phyloP scores from a whole-genome alignment of 345 rosid species.

The Eucalyptus cladocalyx region DNA sequence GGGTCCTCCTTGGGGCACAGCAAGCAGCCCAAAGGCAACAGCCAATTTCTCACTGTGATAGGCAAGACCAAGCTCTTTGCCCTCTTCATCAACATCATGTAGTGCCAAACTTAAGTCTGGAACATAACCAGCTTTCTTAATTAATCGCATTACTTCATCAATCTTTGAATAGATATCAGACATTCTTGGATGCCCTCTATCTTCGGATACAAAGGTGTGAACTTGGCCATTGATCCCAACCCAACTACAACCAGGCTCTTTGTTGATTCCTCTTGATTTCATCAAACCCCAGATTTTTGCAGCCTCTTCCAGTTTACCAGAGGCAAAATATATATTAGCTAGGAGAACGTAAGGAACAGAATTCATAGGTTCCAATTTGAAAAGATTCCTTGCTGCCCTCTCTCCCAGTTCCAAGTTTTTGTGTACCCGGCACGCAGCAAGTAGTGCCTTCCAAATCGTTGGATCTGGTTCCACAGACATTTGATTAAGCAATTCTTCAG shows the following conservation, averaged over 20 bases:
- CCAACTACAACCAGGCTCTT: conserved; percentile 95
- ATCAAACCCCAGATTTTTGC: conserved; percentile 56
- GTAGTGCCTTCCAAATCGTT: conserved; percentile 73
- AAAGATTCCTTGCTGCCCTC: conserved; percentile 65
- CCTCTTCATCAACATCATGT: conserved; percentile 67
- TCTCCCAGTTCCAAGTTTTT: conserved; percentile 59
- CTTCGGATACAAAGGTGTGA: conserved; percentile 69
- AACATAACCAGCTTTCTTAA: conserved; percentile 68
- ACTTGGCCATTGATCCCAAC: conserved; percentile 44
- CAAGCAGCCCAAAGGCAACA: conserved; percentile 69
- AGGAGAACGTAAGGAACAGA: conserved; percentile 68
- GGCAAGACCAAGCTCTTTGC: conserved; percentile 68
- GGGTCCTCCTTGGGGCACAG: conserved; percentile 40
- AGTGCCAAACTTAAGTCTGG: conserved; percentile 66
- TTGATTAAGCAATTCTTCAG: conserved; percentile 39
- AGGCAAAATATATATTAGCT: conserved; percentile 62
- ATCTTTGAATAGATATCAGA: conserved; percentile 57
- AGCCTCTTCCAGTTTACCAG: conserved; percentile 66
- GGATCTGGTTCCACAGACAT: conserved; percentile 78
- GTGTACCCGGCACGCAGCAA: conserved; percentile 68
- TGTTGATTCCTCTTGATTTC: conserved; percentile 55
- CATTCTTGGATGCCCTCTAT: conserved; percentile 55
- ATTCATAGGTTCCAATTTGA: conserved; percentile 59
- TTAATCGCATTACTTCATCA: conserved; percentile 49
- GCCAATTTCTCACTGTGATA: conserved; percentile 94